Percentiles rank a stretch among this genome's conserved stretches.
Evolutionary conservation across 116 monocot genomes (phyloP).

Genomic region (Cymodocea nodosa): DNA sequence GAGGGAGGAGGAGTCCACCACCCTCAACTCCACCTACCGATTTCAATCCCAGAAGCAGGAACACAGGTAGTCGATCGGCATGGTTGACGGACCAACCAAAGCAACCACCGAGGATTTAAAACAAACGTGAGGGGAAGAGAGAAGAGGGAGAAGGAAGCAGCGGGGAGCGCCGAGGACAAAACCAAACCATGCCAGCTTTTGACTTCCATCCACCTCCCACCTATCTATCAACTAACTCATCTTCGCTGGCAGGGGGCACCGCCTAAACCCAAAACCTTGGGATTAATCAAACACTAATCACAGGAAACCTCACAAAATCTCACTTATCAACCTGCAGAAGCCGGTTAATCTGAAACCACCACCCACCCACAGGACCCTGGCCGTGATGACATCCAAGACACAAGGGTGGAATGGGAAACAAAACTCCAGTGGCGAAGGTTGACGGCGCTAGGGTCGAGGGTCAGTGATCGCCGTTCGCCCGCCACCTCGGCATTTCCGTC

Average conservation of each 20-base stretch:
- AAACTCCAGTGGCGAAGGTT: no score
- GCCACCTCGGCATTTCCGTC: no score
- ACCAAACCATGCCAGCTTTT: not conserved
- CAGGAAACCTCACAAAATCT: not conserved
- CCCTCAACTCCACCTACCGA: no score
- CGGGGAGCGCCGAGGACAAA: not conserved
- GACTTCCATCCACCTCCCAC: constrained; percentile 9
- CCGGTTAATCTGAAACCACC: not conserved
- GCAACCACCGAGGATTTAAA: constrained; percentile 4
- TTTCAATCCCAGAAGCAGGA: not conserved
- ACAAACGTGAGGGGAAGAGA: not conserved
- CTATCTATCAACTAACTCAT: not conserved
- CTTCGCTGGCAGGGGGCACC: constrained; percentile 9
- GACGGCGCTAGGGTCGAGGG: no score
- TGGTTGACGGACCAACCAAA: not conserved
- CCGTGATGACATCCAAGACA: no score
- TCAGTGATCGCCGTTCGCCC: no score
- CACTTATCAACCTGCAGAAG: not conserved
- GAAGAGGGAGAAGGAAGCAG: no score
- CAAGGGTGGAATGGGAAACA: not conserved
- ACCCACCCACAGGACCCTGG: no score
- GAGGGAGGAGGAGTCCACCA: not conserved
- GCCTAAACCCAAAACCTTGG: not conserved
- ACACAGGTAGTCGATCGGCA: no score
- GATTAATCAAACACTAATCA: not conserved